Conservation (phyloP, 768 basidiomycete genomes). For the Erythrobasidium yunnanense region DNA sequence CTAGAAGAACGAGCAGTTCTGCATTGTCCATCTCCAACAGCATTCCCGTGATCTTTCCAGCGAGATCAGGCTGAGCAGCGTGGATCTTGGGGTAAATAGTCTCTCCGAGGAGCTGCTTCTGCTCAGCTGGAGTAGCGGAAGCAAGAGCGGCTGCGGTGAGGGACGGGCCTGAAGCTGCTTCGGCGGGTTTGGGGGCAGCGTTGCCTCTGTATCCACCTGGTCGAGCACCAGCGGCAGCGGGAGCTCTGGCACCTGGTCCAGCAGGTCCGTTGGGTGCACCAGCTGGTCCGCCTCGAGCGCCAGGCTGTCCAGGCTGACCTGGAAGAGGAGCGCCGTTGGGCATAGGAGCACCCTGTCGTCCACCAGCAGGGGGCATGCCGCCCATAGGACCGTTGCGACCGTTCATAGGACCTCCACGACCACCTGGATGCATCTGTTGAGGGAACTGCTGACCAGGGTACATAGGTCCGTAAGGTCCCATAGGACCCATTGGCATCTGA, state of each 20-base stretch:
- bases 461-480: slow-evolving; percentile 61
- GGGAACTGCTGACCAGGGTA: slow-evolving; percentile 39
- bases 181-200: background rate
- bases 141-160: slow-evolving; percentile 57
- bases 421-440: slow-evolving; percentile 42
- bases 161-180: slow-evolving; percentile 44
- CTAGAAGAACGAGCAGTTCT: slow-evolving; percentile 80
- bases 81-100: slow-evolving; percentile 42
- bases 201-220: slow-evolving; percentile 34
- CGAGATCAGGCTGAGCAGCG: slow-evolving; percentile 77
- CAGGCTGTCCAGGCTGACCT: no score
- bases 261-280: slow-evolving; percentile 42
- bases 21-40: slow-evolving; percentile 96
- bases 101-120: slow-evolving; percentile 99
- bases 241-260: slow-evolving; percentile 42
- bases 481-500: slow-evolving; percentile 57
- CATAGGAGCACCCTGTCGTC: slow-evolving; percentile 44
- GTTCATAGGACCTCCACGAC: slow-evolving; percentile 56
- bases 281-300: slow-evolving; percentile 39
- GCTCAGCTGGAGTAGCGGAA: slow-evolving; percentile 60
- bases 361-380: slow-evolving; percentile 37
- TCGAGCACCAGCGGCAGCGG: slow-evolving; percentile 39
- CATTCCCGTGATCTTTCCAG: slow-evolving; percentile 58
- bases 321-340: slow-evolving; percentile 47
- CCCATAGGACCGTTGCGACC: slow-evolving; percentile 41